phyloP scores from a whole-genome alignment of 257 asterid species.

The Vinca minor region DNA sequence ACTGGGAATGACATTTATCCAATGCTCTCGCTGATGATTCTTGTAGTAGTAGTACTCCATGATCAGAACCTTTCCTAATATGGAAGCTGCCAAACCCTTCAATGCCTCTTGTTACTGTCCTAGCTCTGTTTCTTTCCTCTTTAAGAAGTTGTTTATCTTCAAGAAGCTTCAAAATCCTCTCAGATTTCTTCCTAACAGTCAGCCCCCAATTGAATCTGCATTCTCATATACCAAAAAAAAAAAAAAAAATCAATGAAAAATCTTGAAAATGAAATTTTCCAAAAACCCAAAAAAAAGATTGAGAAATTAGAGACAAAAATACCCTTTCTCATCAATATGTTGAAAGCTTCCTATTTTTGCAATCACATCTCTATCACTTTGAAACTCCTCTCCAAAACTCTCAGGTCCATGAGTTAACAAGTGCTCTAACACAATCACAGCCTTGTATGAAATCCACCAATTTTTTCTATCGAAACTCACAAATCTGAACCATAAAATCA shows the following conservation, averaged over 20 bases:
- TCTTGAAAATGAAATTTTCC: no score
- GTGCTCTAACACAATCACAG: no score
- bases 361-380: no score
- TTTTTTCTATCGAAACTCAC: constrained; percentile 43
- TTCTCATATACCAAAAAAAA: no score
- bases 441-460: constrained; percentile 70
- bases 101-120: constrained; percentile 61
- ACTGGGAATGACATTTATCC: constrained; percentile 49
- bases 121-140: constrained; percentile 57
- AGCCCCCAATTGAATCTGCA: no score
- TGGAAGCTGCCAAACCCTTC: constrained; percentile 80
- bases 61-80: constrained; percentile 25
- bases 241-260: no score
- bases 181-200: no score
- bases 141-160: constrained; percentile 51
- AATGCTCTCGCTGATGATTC: constrained; percentile 30
- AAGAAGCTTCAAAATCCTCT: no score
- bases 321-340: constrained; percentile 71
- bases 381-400: no score
- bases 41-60: constrained; percentile 16
- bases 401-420: no score
- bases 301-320: constrained; percentile 6
- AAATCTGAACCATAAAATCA: constrained; percentile 31
- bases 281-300: no score
- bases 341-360: no score